These are phyloP conservation scores for Xylariaceae sp. DNA, from an alignment of 2,329 filamentous ascomycete species.

Conservation along the genomic window DNA sequence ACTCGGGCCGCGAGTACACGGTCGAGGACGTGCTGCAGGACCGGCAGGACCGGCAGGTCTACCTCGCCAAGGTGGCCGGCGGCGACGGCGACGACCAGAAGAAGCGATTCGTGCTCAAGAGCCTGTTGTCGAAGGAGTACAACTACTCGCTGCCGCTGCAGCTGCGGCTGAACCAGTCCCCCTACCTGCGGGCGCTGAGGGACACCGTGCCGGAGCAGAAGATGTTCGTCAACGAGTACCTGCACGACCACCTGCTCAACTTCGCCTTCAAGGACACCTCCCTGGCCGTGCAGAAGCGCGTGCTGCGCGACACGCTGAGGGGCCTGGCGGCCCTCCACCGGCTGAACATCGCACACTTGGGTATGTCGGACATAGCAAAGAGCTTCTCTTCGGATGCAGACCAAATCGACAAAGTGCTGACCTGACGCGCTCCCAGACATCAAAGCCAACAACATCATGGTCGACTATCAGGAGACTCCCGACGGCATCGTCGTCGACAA, in stretches of 20 bases:
- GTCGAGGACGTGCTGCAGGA: slow-evolving; percentile 28
- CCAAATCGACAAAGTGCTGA: slow-evolving; percentile 4
- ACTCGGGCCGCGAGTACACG: slow-evolving; percentile 25
- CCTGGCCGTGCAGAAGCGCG: slow-evolving; percentile 29
- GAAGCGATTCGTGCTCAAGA: slow-evolving; percentile 28
- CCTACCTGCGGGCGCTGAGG: slow-evolving; percentile 29
- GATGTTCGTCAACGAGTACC: slow-evolving; percentile 38
- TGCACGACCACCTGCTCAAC: slow-evolving; percentile 33
- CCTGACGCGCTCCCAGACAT: slow-evolving; percentile 29
- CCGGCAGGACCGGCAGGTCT: slow-evolving; percentile 26
- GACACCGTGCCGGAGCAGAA: slow-evolving; percentile 36
- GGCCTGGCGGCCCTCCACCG: slow-evolving; percentile 30
- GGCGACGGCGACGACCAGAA: slow-evolving; percentile 17
- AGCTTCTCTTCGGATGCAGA: too few relatives aligned
- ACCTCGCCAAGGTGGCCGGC: slow-evolving; percentile 21
- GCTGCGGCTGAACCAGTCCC: slow-evolving; percentile 23
- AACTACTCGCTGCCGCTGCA: slow-evolving; percentile 26
- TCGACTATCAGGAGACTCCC: slow-evolving; percentile 28
- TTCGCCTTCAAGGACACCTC: slow-evolving; percentile 33
- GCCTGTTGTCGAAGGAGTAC: slow-evolving; percentile 26
- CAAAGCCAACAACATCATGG: slow-evolving; percentile 36
- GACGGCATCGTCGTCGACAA: slow-evolving; percentile 25
- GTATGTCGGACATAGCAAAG: too few relatives aligned
- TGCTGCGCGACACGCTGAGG: slow-evolving; percentile 34
- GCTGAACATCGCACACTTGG: slow-evolving; percentile 29